These are phyloP conservation scores for Fomitopsis schrenkii DNA, from an alignment of 1,284 basidiomycete genomes.

Conservation along the genomic window DNA sequence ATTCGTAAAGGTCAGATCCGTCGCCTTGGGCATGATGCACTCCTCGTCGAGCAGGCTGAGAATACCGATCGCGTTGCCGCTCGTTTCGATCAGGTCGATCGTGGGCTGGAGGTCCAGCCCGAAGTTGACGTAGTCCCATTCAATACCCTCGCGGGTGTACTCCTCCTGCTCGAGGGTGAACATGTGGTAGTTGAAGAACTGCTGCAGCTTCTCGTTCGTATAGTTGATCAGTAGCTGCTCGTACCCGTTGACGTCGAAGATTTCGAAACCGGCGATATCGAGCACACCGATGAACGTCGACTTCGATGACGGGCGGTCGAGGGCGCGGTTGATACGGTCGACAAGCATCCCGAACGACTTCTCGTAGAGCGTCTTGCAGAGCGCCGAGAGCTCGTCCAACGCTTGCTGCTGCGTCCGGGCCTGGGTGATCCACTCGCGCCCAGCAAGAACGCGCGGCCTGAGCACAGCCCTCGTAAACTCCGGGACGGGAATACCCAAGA, in stretches of 20 bases:
- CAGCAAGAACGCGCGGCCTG: conserved; percentile 88
- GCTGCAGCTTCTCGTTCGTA: conserved; percentile 96
- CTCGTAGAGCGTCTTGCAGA: conserved; percentile 97
- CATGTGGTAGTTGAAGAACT: conserved; percentile 99
- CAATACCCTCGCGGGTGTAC: conserved; percentile 94
- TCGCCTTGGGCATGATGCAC: conserved; percentile 99
- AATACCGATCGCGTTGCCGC: conserved; percentile 76
- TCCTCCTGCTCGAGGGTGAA: conserved; percentile 99
- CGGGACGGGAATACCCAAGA: conserved; percentile 87
- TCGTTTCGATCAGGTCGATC: conserved; percentile 95
- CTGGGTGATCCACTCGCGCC: conserved; percentile 96
- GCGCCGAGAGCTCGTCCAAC: conserved; percentile 85
- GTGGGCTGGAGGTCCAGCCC: conserved; percentile 97
- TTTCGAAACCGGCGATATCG: conserved; percentile 99
- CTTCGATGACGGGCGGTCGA: conserved; percentile 91
- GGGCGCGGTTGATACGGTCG: conserved; percentile 90
- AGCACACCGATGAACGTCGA: conserved; percentile 97
- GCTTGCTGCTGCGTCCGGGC: conserved; percentile 91
- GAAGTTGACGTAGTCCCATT: conserved; percentile 99
- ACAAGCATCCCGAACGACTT: conserved; percentile 95
- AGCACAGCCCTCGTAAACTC: conserved; percentile 90
- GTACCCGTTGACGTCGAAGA: conserved; percentile 88
- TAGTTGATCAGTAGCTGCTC: conserved; percentile 99
- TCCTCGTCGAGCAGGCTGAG: conserved; percentile 96
- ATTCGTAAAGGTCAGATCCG: conserved; percentile 92